Evolutionary conservation across 805 yeast genomes (phyloP), one percentile per base, ranked within the genome.

Genomic region (Zygosaccharomyces bisporus): DNA sequence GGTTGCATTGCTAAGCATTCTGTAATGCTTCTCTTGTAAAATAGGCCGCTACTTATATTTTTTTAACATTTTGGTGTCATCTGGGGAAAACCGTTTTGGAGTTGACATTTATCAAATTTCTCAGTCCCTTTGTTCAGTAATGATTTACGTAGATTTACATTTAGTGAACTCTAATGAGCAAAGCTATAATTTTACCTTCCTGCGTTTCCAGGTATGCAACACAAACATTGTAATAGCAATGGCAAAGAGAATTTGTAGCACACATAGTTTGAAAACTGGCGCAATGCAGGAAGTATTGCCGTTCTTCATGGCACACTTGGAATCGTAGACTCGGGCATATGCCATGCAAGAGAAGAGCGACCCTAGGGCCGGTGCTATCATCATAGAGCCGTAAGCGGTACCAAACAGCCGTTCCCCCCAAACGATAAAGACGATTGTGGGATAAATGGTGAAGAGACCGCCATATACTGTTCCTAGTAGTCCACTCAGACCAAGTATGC

Each of bases 331-430:
- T 18, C 65, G 55, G 1, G 95, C 96, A 60, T 83, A 89, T 9
- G 81, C 51, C 40, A 85, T 56, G 4, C 95, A 90, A 55, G 76
- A 85, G 2, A 77, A 49, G 4, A 84, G 70, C 1, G 91, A 72
- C 1, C 96, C 95, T 2, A 86, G 51, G 0, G 96, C 96, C 2
- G 96, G 95, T 0, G 95, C 93, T 27, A 86, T 73, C 76, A 88
- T 83, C 61, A 88, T 86, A 19, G 84, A 70, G 2, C 97, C 97
- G 87, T 96, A 91, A 1, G 91, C 85, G 2, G 95, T 85, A 0
- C 97, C 98, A 64, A 91, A 79, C 25, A 86, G 75, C 34, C 85
- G 89, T 17, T 85, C 75, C 0, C 97, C 97, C 89, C 96, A 93
- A 2, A 86, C 78, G 3, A 82, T 72, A 1, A 95, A 83, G 12